These are phyloP conservation scores for Moricandia arvensis DNA, from an alignment of 345 rosid genomes.

Conservation along the genomic window DNA sequence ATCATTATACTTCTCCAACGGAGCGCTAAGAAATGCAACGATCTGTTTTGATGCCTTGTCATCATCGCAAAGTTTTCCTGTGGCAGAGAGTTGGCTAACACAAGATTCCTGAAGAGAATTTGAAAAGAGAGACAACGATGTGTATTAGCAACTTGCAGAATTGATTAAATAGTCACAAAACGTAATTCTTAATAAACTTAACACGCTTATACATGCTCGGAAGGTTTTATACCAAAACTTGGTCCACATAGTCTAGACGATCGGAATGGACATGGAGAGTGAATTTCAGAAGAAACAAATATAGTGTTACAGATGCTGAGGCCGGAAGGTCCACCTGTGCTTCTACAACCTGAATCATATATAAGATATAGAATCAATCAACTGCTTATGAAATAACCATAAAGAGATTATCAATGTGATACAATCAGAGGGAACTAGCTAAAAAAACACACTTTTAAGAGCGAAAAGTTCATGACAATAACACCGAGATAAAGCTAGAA, in stretches of 20 bases:
- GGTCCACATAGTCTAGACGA: constrained; percentile 93
- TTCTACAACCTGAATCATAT: constrained; percentile 74
- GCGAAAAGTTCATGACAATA: neutral
- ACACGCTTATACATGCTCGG: constrained; percentile 15
- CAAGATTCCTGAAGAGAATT: constrained; percentile 73
- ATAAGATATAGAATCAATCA: constrained; percentile 20
- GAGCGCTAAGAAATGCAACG: constrained; percentile 87
- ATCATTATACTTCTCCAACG: constrained; percentile 88
- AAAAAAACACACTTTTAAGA: constrained; percentile 3
- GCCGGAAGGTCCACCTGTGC: constrained; percentile 87
- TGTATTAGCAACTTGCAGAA: constrained; percentile 14
- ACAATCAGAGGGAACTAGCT: neutral
- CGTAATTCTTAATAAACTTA: constrained; percentile 1
- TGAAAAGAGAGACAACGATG: constrained; percentile 7
- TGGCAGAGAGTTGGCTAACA: constrained; percentile 69
- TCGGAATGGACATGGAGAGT: constrained; percentile 97
- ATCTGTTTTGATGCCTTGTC: constrained; percentile 85
- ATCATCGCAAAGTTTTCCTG: constrained; percentile 80
- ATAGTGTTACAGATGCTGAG: constrained; percentile 79
- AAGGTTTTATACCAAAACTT: constrained; percentile 75
- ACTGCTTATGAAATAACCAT: constrained; percentile 1
- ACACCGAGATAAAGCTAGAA: neutral
- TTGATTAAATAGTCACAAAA: neutral
- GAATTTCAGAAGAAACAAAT: constrained; percentile 92
- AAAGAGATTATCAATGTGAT: constrained; percentile 6